phyloP scores from a whole-genome alignment of 495 filamentous ascomycete genomes.

The Cercophora newfieldiana region DNA sequence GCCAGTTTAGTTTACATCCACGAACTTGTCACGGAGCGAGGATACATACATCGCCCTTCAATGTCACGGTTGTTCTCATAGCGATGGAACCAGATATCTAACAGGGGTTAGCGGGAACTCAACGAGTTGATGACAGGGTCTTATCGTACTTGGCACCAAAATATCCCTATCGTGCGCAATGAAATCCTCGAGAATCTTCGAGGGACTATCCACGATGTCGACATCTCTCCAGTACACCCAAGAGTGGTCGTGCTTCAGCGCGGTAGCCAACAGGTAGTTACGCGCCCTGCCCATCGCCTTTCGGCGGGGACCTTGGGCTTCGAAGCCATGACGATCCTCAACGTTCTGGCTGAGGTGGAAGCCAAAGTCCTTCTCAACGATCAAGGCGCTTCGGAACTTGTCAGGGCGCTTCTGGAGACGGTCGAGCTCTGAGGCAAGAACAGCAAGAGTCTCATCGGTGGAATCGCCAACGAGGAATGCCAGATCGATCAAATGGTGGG shows the following conservation, averaged over 20 bases:
- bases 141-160: conserved; percentile 91
- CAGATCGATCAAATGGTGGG: conserved; percentile 92
- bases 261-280: conserved; percentile 85
- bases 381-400: conserved; percentile 77
- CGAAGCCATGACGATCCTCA: conserved; percentile 79
- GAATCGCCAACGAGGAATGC: conserved; percentile 93
- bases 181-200: conserved; percentile 89
- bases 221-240: conserved; percentile 99
- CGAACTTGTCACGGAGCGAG: conserved; percentile 8
- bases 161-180: conserved; percentile 91
- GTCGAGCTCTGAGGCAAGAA: conserved; percentile 76
- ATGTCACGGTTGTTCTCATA: conserved; percentile 82
- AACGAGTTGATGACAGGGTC: background rate
- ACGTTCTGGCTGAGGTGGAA: conserved; percentile 68
- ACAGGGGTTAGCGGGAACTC: conserved; percentile 29
- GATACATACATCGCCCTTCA: conserved; percentile 83
- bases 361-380: conserved; percentile 91
- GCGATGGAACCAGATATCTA: conserved; percentile 98
- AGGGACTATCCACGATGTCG: conserved; percentile 89
- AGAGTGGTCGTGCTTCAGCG: conserved; percentile 88
- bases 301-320: conserved; percentile 83
- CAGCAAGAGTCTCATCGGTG: conserved; percentile 82
- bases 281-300: conserved; percentile 88
- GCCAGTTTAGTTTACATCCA: conserved; percentile 19
- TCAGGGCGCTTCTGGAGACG: conserved; percentile 83